Evolutionary conservation across 2,329 filamentous ascomycete genomes (phyloP).

Genomic region (Fragosphaeria purpurea): DNA sequence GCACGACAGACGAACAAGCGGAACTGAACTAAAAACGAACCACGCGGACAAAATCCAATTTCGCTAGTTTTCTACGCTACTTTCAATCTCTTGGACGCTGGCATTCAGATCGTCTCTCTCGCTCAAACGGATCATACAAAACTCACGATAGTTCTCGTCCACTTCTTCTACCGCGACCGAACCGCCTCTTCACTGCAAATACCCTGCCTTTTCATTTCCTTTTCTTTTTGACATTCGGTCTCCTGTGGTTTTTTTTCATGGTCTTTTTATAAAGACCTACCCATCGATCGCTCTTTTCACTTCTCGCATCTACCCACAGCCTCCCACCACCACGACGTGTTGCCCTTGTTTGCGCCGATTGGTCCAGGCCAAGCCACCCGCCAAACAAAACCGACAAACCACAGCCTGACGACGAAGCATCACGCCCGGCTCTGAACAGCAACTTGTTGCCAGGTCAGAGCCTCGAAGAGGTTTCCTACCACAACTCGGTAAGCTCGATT

Average conservation of each 20-base stretch:
- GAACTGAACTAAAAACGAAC: neutral
- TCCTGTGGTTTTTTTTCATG: too few relatives aligned
- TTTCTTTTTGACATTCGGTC: neutral
- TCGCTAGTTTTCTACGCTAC: slow-evolving; percentile 5
- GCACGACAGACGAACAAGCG: neutral
- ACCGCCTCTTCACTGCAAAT: neutral
- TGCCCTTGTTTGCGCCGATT: slow-evolving; percentile 5
- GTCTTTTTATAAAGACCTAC: too few relatives aligned
- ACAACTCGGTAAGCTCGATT: too few relatives aligned
- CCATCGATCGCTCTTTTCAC: neutral
- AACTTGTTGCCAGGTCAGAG: too few relatives aligned
- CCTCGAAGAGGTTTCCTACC: too few relatives aligned
- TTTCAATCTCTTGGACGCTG: neutral
- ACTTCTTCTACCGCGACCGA: neutral
- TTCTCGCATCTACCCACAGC: slow-evolving; percentile 2
- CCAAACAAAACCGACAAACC: neutral
- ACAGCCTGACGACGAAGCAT: too few relatives aligned
- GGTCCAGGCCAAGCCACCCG: neutral
- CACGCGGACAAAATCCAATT: slow-evolving; percentile 2
- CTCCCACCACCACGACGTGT: slow-evolving; percentile 1
- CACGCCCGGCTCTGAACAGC: too few relatives aligned
- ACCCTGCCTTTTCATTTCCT: neutral
- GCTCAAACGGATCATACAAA: neutral
- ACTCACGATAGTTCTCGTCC: slow-evolving; percentile 5
- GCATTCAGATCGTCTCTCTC: too few relatives aligned